Conservation (phyloP, 2,329 filamentous ascomycete genomes). For the Colletotrichum siamense region DNA sequence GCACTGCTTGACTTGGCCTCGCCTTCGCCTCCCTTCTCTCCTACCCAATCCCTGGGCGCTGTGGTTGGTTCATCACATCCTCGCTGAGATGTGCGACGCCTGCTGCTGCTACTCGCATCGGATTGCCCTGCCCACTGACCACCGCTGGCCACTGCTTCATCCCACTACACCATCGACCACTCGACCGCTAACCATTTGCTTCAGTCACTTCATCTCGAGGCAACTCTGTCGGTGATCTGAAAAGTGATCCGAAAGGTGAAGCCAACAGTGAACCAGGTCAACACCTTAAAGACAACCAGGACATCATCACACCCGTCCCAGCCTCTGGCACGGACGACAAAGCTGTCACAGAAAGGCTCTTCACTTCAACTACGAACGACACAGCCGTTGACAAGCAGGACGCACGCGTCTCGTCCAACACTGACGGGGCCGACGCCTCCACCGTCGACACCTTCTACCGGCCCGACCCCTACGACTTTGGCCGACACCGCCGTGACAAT, state of each 20-base stretch:
- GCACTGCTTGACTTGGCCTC: background rate
- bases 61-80: slow-evolving; percentile 13
- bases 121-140: slow-evolving; percentile 13
- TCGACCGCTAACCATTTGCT: background rate
- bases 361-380: background rate
- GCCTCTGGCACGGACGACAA: slow-evolving; percentile 7
- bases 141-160: slow-evolving; percentile 6
- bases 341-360: background rate
- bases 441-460: slow-evolving; percentile 17
- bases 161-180: background rate
- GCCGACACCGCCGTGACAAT: slow-evolving; percentile 43
- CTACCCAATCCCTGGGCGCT: background rate
- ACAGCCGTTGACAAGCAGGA: background rate
- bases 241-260: background rate
- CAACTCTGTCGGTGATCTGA: slow-evolving; percentile 5
- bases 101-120: slow-evolving; percentile 14
- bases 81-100: background rate
- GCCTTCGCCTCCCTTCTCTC: background rate
- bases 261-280: background rate
- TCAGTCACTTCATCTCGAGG: background rate
- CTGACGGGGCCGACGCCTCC: background rate
- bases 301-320: slow-evolving; percentile 3
- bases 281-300: background rate
- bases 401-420: background rate
- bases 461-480: slow-evolving; percentile 43